Conservation (phyloP, 75 land plant species). For the Pseudotsuga menziesii region DNA sequence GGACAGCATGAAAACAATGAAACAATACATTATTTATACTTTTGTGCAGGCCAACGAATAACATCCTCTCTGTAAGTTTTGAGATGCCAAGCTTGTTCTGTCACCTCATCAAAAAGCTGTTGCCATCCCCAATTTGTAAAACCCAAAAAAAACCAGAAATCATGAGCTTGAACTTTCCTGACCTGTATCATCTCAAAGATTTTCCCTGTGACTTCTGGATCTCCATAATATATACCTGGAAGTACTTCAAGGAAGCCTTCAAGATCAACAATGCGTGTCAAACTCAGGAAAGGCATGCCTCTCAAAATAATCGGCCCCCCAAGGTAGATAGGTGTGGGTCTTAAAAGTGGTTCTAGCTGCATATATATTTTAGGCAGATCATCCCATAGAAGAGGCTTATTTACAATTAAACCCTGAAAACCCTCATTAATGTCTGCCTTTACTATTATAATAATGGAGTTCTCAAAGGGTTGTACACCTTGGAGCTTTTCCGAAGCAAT, state of each 20-base stretch:
- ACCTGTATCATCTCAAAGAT: constrained; percentile 35
- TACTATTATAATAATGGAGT: constrained; percentile 53
- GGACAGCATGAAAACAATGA: not conserved
- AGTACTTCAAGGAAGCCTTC: constrained; percentile 39
- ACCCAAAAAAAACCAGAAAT: constrained; percentile 78
- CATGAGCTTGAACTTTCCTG: constrained; percentile 33
- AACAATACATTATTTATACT: not conserved
- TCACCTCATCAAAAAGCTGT: constrained; percentile 64
- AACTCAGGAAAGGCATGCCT: constrained; percentile 46
- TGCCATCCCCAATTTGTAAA: constrained; percentile 68
- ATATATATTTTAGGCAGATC: constrained; percentile 28
- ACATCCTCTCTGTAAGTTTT: constrained; percentile 11
- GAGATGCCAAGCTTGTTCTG: constrained; percentile 52
- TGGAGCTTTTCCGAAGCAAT: constrained; percentile 51
- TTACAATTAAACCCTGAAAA: constrained; percentile 67
- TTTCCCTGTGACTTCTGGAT: constrained; percentile 33
- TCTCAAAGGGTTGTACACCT: constrained; percentile 36
- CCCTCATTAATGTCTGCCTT: constrained; percentile 40
- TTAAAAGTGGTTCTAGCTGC: constrained; percentile 28
- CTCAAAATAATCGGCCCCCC: constrained; percentile 62
- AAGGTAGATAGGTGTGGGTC: constrained; percentile 46
- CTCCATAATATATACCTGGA: constrained; percentile 56
- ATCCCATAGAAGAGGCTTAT: constrained; percentile 61
- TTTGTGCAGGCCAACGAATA: constrained; percentile 39
- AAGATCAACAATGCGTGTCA: constrained; percentile 20